These are phyloP conservation scores for Ilyonectria robusta DNA, from an alignment of 2,329 filamentous ascomycete species.

Conservation along the genomic window DNA sequence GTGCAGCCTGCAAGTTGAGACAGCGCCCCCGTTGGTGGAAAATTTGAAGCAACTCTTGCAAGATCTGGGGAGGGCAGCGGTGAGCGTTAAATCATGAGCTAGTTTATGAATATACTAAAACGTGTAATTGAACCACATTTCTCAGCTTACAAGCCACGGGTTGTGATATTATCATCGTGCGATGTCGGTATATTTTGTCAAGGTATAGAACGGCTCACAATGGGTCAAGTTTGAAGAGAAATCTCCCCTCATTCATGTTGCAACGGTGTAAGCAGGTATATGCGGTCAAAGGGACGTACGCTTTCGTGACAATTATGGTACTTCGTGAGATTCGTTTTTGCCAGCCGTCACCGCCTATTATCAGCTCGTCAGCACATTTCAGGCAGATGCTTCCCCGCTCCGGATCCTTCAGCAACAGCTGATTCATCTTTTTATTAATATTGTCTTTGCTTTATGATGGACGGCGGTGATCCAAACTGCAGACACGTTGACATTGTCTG, in stretches of 20 bases:
- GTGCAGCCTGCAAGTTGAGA: conserved; percentile 26
- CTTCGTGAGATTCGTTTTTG: not conserved
- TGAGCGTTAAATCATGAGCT: conserved; percentile 20
- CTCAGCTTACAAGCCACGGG: not conserved
- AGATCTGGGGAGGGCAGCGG: conserved; percentile 29
- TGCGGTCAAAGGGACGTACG: too few species aligned
- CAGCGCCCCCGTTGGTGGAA: conserved; percentile 30
- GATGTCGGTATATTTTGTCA: too few species aligned
- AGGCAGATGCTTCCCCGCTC: not conserved
- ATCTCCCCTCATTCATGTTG: too few species aligned
- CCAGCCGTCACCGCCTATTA: not conserved
- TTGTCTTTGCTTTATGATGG: not conserved
- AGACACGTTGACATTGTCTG: conserved; percentile 5
- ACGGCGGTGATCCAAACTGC: not conserved
- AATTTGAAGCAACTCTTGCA: conserved; percentile 33
- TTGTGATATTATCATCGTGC: not conserved
- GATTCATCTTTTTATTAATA: not conserved
- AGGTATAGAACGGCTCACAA: not conserved
- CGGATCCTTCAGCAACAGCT: not conserved
- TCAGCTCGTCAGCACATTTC: not conserved
- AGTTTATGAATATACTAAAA: not conserved
- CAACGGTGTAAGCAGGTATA: too few species aligned
- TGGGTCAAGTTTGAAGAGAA: too few species aligned
- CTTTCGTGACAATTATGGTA: too few species aligned
- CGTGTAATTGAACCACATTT: too few species aligned